Evolutionary conservation across 169 alveolate genomes (phyloP).

Genomic region (Babesia gibsoni): DNA sequence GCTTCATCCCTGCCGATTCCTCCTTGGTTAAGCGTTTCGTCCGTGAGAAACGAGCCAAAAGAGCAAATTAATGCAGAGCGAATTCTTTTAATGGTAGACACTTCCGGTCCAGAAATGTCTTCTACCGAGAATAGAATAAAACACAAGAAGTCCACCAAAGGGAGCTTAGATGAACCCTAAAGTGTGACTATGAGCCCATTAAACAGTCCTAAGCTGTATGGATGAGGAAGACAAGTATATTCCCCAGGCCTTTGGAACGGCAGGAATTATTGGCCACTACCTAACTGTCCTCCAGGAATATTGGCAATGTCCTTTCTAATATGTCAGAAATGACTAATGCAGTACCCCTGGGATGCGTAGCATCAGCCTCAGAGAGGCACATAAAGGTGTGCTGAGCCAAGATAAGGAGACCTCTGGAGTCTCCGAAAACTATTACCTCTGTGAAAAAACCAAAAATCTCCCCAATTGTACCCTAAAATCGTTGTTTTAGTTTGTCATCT

Average conservation of each 20-base stretch:
- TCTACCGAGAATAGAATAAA: too few species aligned
- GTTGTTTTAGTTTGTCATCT: background rate
- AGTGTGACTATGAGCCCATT: slow-evolving; percentile 13
- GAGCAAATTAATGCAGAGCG: too few species aligned
- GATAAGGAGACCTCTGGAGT: background rate
- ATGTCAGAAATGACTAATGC: background rate
- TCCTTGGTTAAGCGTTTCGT: too few species aligned
- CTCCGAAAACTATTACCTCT: background rate
- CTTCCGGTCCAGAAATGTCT: too few species aligned
- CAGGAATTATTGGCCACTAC: background rate
- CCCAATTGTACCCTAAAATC: background rate
- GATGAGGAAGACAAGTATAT: too few species aligned
- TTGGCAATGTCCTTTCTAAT: background rate
- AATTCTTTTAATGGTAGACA: too few species aligned
- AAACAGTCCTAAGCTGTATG: too few species aligned
- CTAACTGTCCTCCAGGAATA: background rate
- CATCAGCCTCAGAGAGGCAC: slow-evolving; percentile 27
- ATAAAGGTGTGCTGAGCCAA: background rate
- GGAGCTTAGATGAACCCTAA: slow-evolving; percentile 16
- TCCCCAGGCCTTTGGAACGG: too few species aligned
- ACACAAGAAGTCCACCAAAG: too few species aligned
- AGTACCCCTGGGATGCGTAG: background rate
- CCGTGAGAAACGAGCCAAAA: too few species aligned
- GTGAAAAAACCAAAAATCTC: background rate
- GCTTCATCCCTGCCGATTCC: too few species aligned